Evolutionary conservation across 371 early-diverging fungal species (phyloP), one percentile per base, ranked within the genome.

Genomic region (Saksenaea oblongispora): DNA sequence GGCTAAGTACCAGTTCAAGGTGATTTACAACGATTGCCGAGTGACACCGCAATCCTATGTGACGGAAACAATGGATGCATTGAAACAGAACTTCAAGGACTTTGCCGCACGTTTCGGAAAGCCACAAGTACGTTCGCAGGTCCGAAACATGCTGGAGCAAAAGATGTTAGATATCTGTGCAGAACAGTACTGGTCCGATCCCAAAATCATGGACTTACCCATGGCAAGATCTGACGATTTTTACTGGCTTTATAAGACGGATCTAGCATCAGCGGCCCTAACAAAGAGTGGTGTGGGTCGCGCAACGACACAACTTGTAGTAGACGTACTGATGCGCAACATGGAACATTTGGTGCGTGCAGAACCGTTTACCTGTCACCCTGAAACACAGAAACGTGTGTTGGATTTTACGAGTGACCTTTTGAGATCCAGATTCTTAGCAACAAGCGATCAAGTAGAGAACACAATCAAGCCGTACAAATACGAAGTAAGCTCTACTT

Each of bases 391-490:
- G 18, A 78, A 84, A 11, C 86, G 91, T 24, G 86, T 98, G 58
- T 76, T 93, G 70, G 84, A 87, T 53, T 93, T 95, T 69, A 89
- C 90, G 9, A 86, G 89, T 58, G 93, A 92, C 37, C 89, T 97
- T 42, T 62, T 98, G 65, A 87, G 93, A 41, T 80, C 81, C 58
- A 94, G 95, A 60, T 94, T 92, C 73, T 85, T 92, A 56, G 79
- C 91, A 1, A 92, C 94, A 0, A 91, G 95, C 10, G 98, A 98
- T 68, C 97, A 96, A 76, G 98, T 98, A 5, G 99, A 98, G 70
- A 98, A 97, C 75, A 95, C 97, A 8, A 95, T 98, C 77, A 98
- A 98, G 76, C 99, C 98, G 3, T 97, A 89, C 84, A 98, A 98
- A 80, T 94, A 93, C 64, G 98, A 98, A 77, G 79, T 70, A 68